Evolutionary conservation across 352 stramenopile species (phyloP).

Genomic region (Globisporangium carolinianum): DNA sequence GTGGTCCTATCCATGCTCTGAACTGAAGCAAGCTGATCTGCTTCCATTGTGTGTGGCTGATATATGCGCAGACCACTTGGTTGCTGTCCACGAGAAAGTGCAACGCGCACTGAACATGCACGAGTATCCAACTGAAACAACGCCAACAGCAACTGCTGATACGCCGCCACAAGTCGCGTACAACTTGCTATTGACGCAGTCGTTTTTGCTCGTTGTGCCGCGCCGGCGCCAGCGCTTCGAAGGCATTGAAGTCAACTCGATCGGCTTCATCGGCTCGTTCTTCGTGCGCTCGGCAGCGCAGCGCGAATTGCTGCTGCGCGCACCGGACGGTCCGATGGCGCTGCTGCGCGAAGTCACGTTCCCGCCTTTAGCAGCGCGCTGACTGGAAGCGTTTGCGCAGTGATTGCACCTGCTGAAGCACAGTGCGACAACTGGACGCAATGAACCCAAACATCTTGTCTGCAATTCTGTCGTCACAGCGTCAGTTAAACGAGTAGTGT

Average conservation of each 20-base stretch:
- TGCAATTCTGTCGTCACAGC: too few relatives aligned
- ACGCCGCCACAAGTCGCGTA: constrained; percentile 34
- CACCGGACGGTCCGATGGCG: constrained; percentile 39
- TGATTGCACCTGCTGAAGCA: too few relatives aligned
- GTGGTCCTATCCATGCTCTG: not conserved
- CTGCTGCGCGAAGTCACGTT: constrained; percentile 64
- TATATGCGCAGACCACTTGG: constrained; percentile 19
- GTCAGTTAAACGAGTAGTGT: too few relatives aligned
- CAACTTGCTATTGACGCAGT: constrained; percentile 70
- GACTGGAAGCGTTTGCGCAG: too few relatives aligned
- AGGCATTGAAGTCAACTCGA: constrained; percentile 80
- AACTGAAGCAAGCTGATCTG: not conserved
- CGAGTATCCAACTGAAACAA: constrained; percentile 16
- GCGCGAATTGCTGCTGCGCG: constrained; percentile 33
- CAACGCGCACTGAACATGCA: constrained; percentile 34
- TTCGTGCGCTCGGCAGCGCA: constrained; percentile 63
- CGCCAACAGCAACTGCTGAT: not conserved
- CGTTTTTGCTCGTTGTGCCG: constrained; percentile 68
- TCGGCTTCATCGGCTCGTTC: constrained; percentile 79
- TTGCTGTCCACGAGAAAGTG: constrained; percentile 39
- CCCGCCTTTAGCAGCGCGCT: constrained; percentile 12
- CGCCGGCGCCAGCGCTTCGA: constrained; percentile 41
- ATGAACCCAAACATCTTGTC: too few relatives aligned
- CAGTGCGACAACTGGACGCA: too few relatives aligned
- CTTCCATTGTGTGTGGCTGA: not conserved